Conservation (phyloP, 768 basidiomycete genomes). For the Pilatotrama ljubarskyi region DNA sequence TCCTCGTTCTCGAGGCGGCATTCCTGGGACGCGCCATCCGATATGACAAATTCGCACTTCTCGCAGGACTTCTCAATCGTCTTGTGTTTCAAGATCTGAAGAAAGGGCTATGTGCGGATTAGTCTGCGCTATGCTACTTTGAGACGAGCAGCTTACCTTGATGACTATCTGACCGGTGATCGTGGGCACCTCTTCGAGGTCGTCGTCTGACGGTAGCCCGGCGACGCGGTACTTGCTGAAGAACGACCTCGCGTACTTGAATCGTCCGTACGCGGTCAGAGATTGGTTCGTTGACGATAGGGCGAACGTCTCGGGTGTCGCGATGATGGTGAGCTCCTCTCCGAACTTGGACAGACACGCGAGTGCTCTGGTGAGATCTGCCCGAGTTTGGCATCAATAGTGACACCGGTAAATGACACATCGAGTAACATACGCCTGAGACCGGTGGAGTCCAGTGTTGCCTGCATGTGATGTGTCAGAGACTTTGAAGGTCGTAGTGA, state of each 20-base stretch:
- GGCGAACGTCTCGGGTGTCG: conserved; percentile 57
- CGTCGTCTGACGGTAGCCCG: conserved; percentile 16
- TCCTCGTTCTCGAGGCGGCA: conserved; percentile 27
- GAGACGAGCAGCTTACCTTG: conserved; percentile 48
- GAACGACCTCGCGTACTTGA: conserved; percentile 67
- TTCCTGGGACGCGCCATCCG: conserved; percentile 45
- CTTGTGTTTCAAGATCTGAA: conserved; percentile 73
- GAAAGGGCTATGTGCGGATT: conserved; percentile 45
- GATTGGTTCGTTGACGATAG: conserved; percentile 79
- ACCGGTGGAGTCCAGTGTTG: conserved; percentile 60
- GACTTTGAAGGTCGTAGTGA: too few species aligned
- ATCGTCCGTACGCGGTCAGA: conserved; percentile 78
- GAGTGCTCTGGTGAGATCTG: conserved; percentile 75
- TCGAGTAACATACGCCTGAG: conserved; percentile 41
- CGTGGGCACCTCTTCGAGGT: conserved; percentile 37
- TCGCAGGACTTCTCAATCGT: conserved; percentile 78
- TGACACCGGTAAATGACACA: neutral
- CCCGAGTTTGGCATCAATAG: neutral
- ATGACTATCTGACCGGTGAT: conserved; percentile 68
- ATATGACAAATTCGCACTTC: conserved; percentile 70
- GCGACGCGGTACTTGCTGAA: conserved; percentile 66
- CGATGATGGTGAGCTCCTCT: conserved; percentile 74
- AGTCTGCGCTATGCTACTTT: neutral
- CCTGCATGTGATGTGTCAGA: conserved; percentile 52
- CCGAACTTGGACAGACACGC: conserved; percentile 80